Conservation (phyloP, 1,284 basidiomycete species). For the Ganoderma sinense region DNA sequence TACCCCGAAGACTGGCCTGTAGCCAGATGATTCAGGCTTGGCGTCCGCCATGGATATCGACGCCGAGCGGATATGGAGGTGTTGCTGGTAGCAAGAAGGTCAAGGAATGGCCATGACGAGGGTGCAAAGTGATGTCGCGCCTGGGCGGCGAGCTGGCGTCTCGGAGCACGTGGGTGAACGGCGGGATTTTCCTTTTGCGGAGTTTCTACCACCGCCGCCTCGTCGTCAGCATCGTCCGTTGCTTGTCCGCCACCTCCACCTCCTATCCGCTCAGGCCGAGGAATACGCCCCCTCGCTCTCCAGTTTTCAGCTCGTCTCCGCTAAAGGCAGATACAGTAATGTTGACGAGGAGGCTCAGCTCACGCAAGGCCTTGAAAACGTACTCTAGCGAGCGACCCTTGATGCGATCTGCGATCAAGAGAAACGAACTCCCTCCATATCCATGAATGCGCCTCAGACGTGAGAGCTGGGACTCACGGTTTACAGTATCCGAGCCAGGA, state of each 20-base stretch:
- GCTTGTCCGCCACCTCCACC: no score
- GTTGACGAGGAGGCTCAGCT: not conserved
- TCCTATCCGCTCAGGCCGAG: no score
- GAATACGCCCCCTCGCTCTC: no score
- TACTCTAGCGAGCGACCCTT: not conserved
- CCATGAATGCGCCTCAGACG: no score
- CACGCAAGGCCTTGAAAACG: not conserved
- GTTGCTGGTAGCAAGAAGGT: not conserved
- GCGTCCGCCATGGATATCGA: constrained; percentile 2
- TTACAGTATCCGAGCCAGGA: no score
- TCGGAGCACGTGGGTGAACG: not conserved
- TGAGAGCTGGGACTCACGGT: no score
- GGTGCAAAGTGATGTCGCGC: not conserved
- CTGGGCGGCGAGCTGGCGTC: not conserved
- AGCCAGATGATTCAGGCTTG: constrained; percentile 10
- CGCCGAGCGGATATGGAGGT: not conserved
- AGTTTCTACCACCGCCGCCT: not conserved
- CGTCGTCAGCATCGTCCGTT: not conserved
- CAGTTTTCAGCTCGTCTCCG: no score
- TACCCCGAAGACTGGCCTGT: constrained; percentile 23
- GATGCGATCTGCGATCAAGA: no score
- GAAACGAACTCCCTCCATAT: no score
- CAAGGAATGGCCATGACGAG: not conserved
- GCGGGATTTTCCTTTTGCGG: not conserved
- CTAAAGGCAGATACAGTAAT: no score